Base-by-base conservation (phyloP, 768 basidiomycete species). In the Boletus rubroflammeus region DNA sequence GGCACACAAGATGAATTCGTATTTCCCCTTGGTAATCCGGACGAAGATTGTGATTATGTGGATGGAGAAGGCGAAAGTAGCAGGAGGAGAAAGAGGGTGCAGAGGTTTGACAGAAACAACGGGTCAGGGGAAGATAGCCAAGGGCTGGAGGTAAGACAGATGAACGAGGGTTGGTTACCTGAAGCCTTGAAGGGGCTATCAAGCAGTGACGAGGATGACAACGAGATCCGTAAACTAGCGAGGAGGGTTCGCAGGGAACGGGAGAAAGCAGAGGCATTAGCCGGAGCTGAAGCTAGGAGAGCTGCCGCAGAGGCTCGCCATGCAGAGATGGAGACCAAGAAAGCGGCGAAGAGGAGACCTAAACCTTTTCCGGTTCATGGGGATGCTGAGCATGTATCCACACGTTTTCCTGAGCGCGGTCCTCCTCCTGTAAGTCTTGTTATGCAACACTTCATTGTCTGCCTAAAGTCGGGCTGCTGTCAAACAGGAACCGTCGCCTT, bases 201-300 rank as follows among this genome's bases (percentile, higher is more conserved):
- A 14, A 73, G 71, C 40, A 75, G 73, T n/a, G 79, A 80, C 15
- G 75, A 76, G 11, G 77, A 77, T 11, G 72, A 71, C 25, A 67
- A 69, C 7, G 62, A 72, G 28, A 61, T 73, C 49, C 62, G 62
- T 7, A 67, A 57, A 11, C 57, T 75, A 6, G 67, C 67, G 10
- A 73, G 61, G 48, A 75, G 69, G 54, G 70, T 66, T 17, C 72
- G 67, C 36, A 72, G 61, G 48, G 61, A 67, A 45, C 56, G 66
- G 40, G 67, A 58, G 56, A 70, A 61, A 38, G 60, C 48, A 10
- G 61, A 65, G 25, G 55, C 59, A 10, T 53, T 43, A 7, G 59
- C 55, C 5, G 61, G 55, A 51, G 63, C 59, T 10, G 55, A 62
- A 29, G 59, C 59, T 11, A 57, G 53, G 50, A 60, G 42, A 34